Evolutionary conservation across 257 asterid species (phyloP).

Genomic region (Knoxia roxburghii): DNA sequence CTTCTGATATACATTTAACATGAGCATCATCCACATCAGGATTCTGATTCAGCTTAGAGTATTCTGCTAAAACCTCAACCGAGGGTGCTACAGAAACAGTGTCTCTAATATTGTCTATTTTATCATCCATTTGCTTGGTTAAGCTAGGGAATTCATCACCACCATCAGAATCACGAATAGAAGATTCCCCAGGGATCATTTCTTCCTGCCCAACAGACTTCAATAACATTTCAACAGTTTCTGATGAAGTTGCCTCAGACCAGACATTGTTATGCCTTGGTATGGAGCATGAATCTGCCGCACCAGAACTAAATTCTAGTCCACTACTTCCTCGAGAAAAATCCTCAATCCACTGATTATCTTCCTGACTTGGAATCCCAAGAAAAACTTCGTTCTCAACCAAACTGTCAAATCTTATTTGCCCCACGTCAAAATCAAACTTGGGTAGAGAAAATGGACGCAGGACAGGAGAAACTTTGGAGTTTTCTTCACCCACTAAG

Average conservation of each 20-base stretch:
- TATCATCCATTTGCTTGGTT: conserved; percentile 31
- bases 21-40: conserved; percentile 24
- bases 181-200: conserved; percentile 56
- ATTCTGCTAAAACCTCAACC: conserved; percentile 30
- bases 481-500: conserved; percentile 86
- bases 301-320: conserved; percentile 76
- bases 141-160: conserved; percentile 42
- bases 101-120: conserved; percentile 27
- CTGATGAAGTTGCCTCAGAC: conserved; percentile 99
- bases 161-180: conserved; percentile 41
- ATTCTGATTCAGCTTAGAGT: conserved; percentile 30
- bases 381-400: conserved; percentile 98
- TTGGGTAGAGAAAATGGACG: conserved; percentile 88
- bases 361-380: conserved; percentile 96
- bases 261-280: conserved; percentile 94
- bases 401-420: conserved; percentile 91
- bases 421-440: conserved; percentile 93
- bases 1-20: conserved; percentile 22
- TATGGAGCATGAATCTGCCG: conserved; percentile 79
- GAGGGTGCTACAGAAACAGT: conserved; percentile 25
- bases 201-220: conserved; percentile 97
- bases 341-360: conserved; percentile 97
- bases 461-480: conserved; percentile 73
- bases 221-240: conserved; percentile 93
- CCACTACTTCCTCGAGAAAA: conserved; percentile 83